Conservation (phyloP, 768 basidiomycete genomes). For the Rhizopogon vinicolor region DNA sequence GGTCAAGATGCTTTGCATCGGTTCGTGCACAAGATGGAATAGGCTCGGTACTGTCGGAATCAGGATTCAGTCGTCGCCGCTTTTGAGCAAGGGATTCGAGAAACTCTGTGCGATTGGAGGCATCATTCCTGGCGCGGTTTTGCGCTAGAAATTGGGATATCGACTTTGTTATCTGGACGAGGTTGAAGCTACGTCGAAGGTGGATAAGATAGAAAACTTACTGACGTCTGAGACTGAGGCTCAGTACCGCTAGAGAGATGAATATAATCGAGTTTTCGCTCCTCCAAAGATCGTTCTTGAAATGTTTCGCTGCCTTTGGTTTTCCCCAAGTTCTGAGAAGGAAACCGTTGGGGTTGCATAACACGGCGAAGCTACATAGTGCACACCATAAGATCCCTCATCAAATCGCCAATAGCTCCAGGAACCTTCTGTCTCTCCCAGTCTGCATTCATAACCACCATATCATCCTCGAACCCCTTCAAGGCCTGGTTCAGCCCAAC, state of each 20-base stretch:
- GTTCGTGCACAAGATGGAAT: constrained; percentile 65
- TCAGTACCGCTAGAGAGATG: constrained; percentile 41
- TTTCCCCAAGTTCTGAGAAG: constrained; percentile 22
- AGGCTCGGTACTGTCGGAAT: constrained; percentile 26
- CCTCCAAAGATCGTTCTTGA: constrained; percentile 43
- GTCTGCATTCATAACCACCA: constrained; percentile 62
- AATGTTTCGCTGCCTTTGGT: constrained; percentile 23
- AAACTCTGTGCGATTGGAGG: constrained; percentile 76
- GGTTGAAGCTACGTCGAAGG: constrained; percentile 1
- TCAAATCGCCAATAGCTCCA: constrained; percentile 47
- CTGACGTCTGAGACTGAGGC: constrained; percentile 54
- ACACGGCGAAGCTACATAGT: background rate
- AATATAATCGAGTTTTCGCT: constrained; percentile 64
- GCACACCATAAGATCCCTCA: constrained; percentile 48
- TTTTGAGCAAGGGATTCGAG: constrained; percentile 56
- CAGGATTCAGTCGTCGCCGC: constrained; percentile 36
- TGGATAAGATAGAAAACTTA: constrained; percentile 30
- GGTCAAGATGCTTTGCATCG: constrained; percentile 65
- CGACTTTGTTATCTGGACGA: constrained; percentile 51
- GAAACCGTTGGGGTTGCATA: background rate
- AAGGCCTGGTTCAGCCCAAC: constrained; percentile 55
- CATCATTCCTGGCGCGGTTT: constrained; percentile 68
- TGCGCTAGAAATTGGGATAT: constrained; percentile 69
- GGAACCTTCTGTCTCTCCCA: constrained; percentile 61
- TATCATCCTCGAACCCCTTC: constrained; percentile 63